Base-by-base conservation (phyloP, 2,329 filamentous ascomycete species). In the Phaeoacremonium minimum region DNA sequence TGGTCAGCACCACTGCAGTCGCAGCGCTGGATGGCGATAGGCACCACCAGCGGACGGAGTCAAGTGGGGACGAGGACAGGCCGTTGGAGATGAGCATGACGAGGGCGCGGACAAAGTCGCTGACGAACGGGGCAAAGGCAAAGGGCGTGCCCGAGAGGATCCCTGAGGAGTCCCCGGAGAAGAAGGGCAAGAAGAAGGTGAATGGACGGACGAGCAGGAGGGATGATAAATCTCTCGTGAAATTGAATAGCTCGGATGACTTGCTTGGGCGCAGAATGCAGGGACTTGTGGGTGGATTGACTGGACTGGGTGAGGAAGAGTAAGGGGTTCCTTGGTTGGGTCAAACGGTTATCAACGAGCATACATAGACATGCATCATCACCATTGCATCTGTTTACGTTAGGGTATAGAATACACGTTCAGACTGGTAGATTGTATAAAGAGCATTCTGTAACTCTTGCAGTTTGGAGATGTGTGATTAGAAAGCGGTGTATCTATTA, bases 11-110 rank as follows among this genome's bases (percentile, higher is more conserved):
- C 4, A 33, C 28, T 15, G 33, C 31, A 40, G 20, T 38, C 38
- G 28, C 41, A 30, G 29, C 40, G 20, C 32, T 20, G 33, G 33
- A 36, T 36, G 18, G 32, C 36, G 49, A 57, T 33, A 66, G 73
- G 46, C 72, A 78, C 49, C 61, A 66, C 35, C 60, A 68, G 7
- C 60, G 64, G 40, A 73, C 66, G 31, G 85, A 78, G 60, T 85
- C 69, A 12, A 85, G 81, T 9, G 86, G 80, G 0, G 87, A 93
- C 20, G 89, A 95, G 45, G 89, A 94, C 35, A 64, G 70, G 15
- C 86, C 87, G 4, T 59, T 96, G 8, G 90, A 95, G 60, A 95
- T 95, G 68, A 80, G 75, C 48, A 77, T 83, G 67, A 75, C 71
- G 11, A 66, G 64, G 43, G 51, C 63, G 41, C 51, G 50, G 29